Evolutionary conservation across 2,329 filamentous ascomycete genomes (phyloP), one percentile per base, ranked within the genome.

Genomic region (Exophiala dermatitidis): DNA sequence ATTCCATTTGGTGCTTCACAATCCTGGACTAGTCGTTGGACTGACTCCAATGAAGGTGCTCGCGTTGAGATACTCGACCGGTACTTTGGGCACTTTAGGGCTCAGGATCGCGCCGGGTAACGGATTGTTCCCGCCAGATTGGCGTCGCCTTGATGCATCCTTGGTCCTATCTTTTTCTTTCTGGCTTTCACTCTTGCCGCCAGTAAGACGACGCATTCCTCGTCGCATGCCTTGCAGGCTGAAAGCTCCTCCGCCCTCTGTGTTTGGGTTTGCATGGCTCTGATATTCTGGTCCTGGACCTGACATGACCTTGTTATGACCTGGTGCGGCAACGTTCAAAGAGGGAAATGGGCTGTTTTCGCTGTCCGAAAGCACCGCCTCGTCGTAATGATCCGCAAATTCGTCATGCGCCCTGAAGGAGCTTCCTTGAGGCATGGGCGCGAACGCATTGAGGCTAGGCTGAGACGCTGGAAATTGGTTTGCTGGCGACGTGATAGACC

Each of bases 401-500:
- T 57, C 60, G 38, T 52, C 59, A 38, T 53, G 58, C 32, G 41
- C 53, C 43, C 44, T 54, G 54, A 59, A 48, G 7, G 52, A 47
- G 8, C 40, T 42, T 3, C 45, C 48, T 32, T 45, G 28, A 31
- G 56, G 51, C 48, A 57, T 56, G 46, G 50, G 34, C 19, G 57
- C 44, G 32, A 61, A 46, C 7, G 52, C 50, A 19, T 46, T 49
- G 26, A 53, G 45, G 3, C 54, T 29, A 65, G 69, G 53, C 47
- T 60, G 63, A 26, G 58, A 60, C 28, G 52, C 56, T 40, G 69
- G 69, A 41, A 74, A 69, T 53, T 77, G 72, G 56, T 79, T 79
- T 9, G 75, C 76, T 0, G 91, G 90, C 0, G 88, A 94, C 0
- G 91, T 96, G 48, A 95, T 80, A 8, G 89, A 94, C 12, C 91